Evolutionary conservation across 331 rosid genomes (phyloP).

Genomic region (Erythrophleum ivorense): DNA sequence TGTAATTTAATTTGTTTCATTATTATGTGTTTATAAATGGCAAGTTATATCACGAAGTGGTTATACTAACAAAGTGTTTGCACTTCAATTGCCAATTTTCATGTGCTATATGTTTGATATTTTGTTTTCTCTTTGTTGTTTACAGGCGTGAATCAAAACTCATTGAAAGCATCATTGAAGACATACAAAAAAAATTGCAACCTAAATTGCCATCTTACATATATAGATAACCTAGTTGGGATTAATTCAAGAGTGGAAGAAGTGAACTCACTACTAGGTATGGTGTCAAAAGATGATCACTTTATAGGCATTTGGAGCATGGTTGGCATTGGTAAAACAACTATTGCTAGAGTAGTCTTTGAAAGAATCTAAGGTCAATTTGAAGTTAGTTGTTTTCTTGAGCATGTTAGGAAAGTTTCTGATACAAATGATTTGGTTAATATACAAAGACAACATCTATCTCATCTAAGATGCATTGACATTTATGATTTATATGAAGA

Average conservation of each 20-base stretch:
- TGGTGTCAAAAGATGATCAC: constrained; percentile 20
- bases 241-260: constrained; percentile 30
- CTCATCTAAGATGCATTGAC: constrained; percentile 26
- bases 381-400: constrained; percentile 44
- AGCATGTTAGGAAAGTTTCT: constrained; percentile 36
- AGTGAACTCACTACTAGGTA: constrained; percentile 33
- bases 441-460: constrained; percentile 43
- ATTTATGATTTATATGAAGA: constrained; percentile 37
- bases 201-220: constrained; percentile 37
- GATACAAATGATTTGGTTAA: constrained; percentile 32
- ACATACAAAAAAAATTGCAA: constrained; percentile 35
- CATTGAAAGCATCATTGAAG: constrained; percentile 34
- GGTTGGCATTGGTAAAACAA: constrained; percentile 51
- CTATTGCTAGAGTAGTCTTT: constrained; percentile 40
- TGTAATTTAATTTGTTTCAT: too few species aligned
- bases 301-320: constrained; percentile 53
- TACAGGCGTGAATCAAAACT: constrained; percentile 44
- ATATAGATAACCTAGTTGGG: constrained; percentile 40
- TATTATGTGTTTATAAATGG: too few species aligned
- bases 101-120: background rate
- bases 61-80: too few species aligned
- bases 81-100: too few species aligned
- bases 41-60: too few species aligned
- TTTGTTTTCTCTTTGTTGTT: background rate
- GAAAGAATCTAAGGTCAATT: constrained; percentile 35